phyloP scores from a whole-genome alignment of 371 early-diverging fungal genomes.

The Entomophthora muscae region DNA sequence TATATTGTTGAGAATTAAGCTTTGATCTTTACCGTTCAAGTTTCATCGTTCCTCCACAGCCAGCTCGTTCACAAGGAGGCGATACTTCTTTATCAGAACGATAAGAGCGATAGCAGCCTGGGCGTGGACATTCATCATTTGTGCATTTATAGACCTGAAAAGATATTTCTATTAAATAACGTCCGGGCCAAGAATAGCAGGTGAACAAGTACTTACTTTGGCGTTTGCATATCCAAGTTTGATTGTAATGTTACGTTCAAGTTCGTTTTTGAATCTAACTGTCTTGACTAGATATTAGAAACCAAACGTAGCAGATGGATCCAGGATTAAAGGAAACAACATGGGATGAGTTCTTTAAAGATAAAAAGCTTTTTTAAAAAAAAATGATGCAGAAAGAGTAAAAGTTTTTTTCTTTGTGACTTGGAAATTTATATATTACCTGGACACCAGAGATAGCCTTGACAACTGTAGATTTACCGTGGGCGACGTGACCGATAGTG shows the following conservation, averaged over 20 bases:
- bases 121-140: slow-evolving; percentile 82
- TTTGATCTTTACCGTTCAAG: slow-evolving; percentile 35
- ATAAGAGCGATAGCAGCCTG: slow-evolving; percentile 88
- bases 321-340: too few species aligned
- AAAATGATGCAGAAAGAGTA: too few species aligned
- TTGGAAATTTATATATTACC: too few species aligned
- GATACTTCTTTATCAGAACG: slow-evolving; percentile 70
- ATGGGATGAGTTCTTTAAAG: too few species aligned
- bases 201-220: slow-evolving; percentile 43
- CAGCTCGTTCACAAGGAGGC: slow-evolving; percentile 80
- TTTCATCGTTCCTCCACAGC: slow-evolving; percentile 78
- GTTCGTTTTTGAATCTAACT: slow-evolving; percentile 98
- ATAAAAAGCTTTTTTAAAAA: too few species aligned
- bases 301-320: too few species aligned
- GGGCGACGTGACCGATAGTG: slow-evolving; percentile 99
- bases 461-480: slow-evolving; percentile 99
- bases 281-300: slow-evolving; percentile 53
- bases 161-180: too few species aligned
- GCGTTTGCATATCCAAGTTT: slow-evolving; percentile 99
- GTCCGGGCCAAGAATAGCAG: too few species aligned
- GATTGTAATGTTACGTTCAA: slow-evolving; percentile 99
- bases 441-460: slow-evolving; percentile 98
- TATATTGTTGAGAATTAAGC: slow-evolving; percentile 1
- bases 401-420: too few species aligned
- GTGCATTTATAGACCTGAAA: slow-evolving; percentile 95